These are phyloP conservation scores for Geosmithia morbida DNA, from an alignment of 2,329 filamentous ascomycete genomes.

Conservation along the genomic window DNA sequence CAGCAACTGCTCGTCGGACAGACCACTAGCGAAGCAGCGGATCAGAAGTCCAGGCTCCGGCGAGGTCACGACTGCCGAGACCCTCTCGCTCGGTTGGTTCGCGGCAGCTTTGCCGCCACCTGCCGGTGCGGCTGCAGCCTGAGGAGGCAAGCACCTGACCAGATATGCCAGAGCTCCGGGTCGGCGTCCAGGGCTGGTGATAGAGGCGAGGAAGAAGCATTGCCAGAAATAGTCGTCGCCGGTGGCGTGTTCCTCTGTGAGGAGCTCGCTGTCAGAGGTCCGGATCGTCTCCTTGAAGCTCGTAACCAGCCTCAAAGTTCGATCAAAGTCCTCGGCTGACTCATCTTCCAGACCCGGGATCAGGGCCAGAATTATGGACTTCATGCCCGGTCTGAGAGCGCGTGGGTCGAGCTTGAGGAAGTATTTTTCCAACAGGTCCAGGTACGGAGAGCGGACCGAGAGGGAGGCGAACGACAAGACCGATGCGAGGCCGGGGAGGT, in stretches of 20 bases:
- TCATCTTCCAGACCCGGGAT: slow-evolving; percentile 90
- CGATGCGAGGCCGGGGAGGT: slow-evolving; percentile 77
- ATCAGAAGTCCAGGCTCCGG: slow-evolving; percentile 86
- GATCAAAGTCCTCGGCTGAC: slow-evolving; percentile 92
- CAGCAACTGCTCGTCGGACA: slow-evolving; percentile 75
- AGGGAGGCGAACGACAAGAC: slow-evolving; percentile 92
- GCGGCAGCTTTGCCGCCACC: slow-evolving; percentile 1
- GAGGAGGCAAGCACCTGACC: slow-evolving; percentile 53
- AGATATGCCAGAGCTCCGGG: slow-evolving; percentile 83
- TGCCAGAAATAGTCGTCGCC: slow-evolving; percentile 95
- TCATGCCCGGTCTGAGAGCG: slow-evolving; percentile 72
- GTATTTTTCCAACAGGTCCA: slow-evolving; percentile 70
- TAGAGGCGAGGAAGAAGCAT: slow-evolving; percentile 85
- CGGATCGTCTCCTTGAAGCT: slow-evolving; percentile 58
- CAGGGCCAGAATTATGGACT: slow-evolving; percentile 77
- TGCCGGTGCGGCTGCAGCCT: slow-evolving; percentile 8
- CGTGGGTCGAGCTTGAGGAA: slow-evolving; percentile 58
- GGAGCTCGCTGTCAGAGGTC: slow-evolving; percentile 32
- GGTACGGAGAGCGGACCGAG: slow-evolving; percentile 72
- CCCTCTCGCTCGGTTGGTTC: slow-evolving; percentile 26
- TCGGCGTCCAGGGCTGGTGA: slow-evolving; percentile 75
- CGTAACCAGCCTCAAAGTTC: slow-evolving; percentile 65
- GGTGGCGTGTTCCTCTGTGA: slow-evolving; percentile 36
- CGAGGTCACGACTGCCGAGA: slow-evolving; percentile 57
- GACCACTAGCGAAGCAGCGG: slow-evolving; percentile 80